Conservation (phyloP, 1,284 basidiomycete genomes). For the Cutaneotrichosporon sp. region DNA sequence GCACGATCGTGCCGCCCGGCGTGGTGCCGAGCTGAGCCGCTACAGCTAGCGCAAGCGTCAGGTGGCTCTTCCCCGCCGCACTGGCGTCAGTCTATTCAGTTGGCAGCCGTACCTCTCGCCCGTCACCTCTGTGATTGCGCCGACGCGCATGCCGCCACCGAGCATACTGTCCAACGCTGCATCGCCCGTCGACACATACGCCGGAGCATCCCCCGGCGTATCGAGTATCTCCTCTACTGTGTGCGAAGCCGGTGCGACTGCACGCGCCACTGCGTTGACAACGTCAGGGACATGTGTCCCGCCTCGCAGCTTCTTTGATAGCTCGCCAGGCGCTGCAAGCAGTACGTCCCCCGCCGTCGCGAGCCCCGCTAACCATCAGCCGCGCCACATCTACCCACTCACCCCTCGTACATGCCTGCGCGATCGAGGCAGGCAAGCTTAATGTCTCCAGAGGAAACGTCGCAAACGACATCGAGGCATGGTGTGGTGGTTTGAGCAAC, state of each 20-base stretch:
- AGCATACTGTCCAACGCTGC: slow-evolving; percentile 58
- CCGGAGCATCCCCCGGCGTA: background rate
- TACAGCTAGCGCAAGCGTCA: slow-evolving; percentile 71
- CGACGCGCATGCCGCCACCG: slow-evolving; percentile 67
- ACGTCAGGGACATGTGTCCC: slow-evolving; percentile 18
- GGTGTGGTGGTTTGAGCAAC: background rate
- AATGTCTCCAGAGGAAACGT: slow-evolving; percentile 33
- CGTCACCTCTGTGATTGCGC: slow-evolving; percentile 73
- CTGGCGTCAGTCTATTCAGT: slow-evolving; percentile 48
- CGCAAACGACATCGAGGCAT: slow-evolving; percentile 31
- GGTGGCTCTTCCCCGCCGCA: slow-evolving; percentile 79
- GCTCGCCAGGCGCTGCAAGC: slow-evolving; percentile 30
- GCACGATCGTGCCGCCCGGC: slow-evolving; percentile 59
- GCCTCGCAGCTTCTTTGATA: slow-evolving; percentile 33
- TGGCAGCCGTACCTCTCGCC: slow-evolving; percentile 68
- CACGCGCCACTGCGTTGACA: slow-evolving; percentile 19
- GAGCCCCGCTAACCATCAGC: slow-evolving; percentile 27
- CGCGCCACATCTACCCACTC: slow-evolving; percentile 5
- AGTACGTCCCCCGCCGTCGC: slow-evolving; percentile 41
- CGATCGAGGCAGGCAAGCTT: slow-evolving; percentile 23
- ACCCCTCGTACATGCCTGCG: slow-evolving; percentile 32
- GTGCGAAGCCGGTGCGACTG: slow-evolving; percentile 24
- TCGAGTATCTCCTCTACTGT: slow-evolving; percentile 20
- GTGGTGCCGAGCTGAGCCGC: slow-evolving; percentile 61
- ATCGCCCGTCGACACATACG: slow-evolving; percentile 60